phyloP scores from a whole-genome alignment of 1,284 basidiomycete species.

The Tranzscheliella williamsii region DNA sequence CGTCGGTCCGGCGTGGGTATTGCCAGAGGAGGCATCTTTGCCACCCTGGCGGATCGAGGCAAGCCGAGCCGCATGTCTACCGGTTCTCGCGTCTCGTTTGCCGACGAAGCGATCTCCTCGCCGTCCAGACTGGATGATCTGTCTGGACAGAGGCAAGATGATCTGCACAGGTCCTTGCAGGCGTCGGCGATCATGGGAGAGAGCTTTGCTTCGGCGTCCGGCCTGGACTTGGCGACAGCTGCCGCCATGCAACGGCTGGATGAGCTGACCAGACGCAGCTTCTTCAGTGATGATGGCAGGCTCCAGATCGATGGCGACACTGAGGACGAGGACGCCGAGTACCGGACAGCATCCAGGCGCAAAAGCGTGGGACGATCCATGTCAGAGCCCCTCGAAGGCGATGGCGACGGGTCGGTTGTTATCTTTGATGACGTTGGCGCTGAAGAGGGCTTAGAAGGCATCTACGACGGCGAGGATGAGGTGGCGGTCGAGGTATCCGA shows the following conservation, averaged over 20 bases:
- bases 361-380: slow-evolving; percentile 13
- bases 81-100: slow-evolving; percentile 31
- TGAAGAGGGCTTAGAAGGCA: slow-evolving; percentile 5
- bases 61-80: slow-evolving; percentile 15
- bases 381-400: slow-evolving; percentile 32
- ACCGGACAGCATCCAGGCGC: slow-evolving; percentile 1
- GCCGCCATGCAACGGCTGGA: slow-evolving; percentile 25
- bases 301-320: slow-evolving; percentile 19
- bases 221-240: slow-evolving; percentile 15
- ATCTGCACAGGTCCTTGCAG: slow-evolving; percentile 16
- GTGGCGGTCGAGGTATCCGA: too few relatives aligned
- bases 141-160: slow-evolving; percentile 27
- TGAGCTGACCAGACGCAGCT: slow-evolving; percentile 28
- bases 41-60: slow-evolving; percentile 22
- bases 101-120: slow-evolving; percentile 10
- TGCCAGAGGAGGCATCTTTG: slow-evolving; percentile 34
- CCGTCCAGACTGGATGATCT: slow-evolving; percentile 25
- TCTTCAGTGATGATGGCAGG: slow-evolving; percentile 27
- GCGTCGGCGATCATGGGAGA: neutral
- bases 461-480: slow-evolving; percentile 17
- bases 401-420: slow-evolving; percentile 18
- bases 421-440: slow-evolving; percentile 22
- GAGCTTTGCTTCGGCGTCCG: slow-evolving; percentile 17
- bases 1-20: slow-evolving; percentile 18
- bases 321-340: slow-evolving; percentile 3